These are phyloP conservation scores for Dioscorea dumetorum DNA, from an alignment of 106 monocot genomes.

Conservation along the genomic window DNA sequence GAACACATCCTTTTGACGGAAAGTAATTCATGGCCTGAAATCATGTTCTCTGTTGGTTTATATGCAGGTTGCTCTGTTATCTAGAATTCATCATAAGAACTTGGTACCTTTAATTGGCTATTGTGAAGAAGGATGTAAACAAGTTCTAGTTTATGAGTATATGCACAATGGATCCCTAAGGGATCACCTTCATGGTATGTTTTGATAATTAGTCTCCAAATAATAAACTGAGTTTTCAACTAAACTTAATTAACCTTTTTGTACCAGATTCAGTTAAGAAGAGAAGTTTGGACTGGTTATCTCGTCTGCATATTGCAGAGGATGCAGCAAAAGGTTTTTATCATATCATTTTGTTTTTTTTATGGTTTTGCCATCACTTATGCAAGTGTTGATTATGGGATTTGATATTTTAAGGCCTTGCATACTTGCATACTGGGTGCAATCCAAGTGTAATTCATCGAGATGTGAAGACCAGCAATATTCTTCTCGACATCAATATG, in stretches of 20 bases:
- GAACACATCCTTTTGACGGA: not conserved
- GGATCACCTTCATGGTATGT: constrained; percentile 27
- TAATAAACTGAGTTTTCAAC: not conserved
- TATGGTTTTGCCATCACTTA: not conserved
- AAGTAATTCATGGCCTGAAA: not conserved
- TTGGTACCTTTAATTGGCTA: constrained; percentile 27
- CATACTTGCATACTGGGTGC: constrained; percentile 53
- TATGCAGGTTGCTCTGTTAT: constrained; percentile 25
- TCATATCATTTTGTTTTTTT: not conserved
- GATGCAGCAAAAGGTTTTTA: constrained; percentile 26
- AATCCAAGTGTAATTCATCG: constrained; percentile 41
- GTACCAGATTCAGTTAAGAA: constrained; percentile 17
- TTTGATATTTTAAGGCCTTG: constrained; percentile 24
- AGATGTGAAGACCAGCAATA: constrained; percentile 55
- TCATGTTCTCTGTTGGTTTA: not conserved
- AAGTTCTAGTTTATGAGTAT: constrained; percentile 28
- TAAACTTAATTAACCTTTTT: not conserved
- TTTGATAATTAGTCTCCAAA: too few relatives aligned
- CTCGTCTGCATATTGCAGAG: constrained; percentile 30
- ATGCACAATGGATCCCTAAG: constrained; percentile 31
- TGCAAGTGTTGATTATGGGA: not conserved
- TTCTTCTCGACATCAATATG: constrained; percentile 49
- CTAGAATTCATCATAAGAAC: constrained; percentile 33
- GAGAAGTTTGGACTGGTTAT: constrained; percentile 17
- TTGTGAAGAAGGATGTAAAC: constrained; percentile 25